Evolutionary conservation across 2,329 filamentous ascomycete species (phyloP).

Genomic region (Daldinia eschscholtzii): DNA sequence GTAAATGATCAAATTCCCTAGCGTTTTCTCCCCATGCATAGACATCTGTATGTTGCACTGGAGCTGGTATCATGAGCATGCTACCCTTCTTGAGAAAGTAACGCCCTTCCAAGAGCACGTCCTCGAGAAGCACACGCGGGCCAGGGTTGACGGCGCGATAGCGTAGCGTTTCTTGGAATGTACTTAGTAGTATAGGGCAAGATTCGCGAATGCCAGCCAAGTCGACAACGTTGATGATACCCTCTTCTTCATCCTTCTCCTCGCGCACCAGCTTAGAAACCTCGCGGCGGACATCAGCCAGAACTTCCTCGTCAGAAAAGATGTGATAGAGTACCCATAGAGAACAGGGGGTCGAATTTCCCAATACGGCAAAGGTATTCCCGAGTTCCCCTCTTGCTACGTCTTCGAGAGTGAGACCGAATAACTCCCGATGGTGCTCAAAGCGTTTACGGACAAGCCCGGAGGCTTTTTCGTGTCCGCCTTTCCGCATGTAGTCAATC

Average conservation of each 20-base stretch:
- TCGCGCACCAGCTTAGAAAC: conserved; percentile 35
- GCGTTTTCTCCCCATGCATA: conserved; percentile 37
- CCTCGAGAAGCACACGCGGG: conserved; percentile 45
- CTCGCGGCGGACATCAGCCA: conserved; percentile 44
- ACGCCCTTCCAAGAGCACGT: conserved; percentile 41
- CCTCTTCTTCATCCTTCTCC: background rate
- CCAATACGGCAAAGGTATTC: conserved; percentile 47
- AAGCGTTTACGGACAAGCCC: conserved; percentile 43
- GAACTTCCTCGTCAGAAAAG: conserved; percentile 35
- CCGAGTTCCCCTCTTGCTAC: conserved; percentile 48
- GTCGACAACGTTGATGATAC: conserved; percentile 40
- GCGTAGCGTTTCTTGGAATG: conserved; percentile 49
- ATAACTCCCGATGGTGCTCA: conserved; percentile 42
- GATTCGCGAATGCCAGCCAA: conserved; percentile 40
- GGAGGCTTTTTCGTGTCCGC: conserved; percentile 45
- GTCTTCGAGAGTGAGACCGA: conserved; percentile 44
- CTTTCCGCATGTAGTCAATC: conserved; percentile 41
- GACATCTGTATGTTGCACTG: conserved; percentile 40
- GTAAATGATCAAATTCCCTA: conserved; percentile 30
- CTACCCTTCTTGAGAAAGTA: conserved; percentile 41
- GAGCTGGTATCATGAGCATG: conserved; percentile 40
- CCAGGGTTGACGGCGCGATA: conserved; percentile 44
- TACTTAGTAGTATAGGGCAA: conserved; percentile 49
- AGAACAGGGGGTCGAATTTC: conserved; percentile 43
- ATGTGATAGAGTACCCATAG: conserved; percentile 46